phyloP scores from a whole-genome alignment of 139 green algal species.

The Picochlorum costavermella region DNA sequence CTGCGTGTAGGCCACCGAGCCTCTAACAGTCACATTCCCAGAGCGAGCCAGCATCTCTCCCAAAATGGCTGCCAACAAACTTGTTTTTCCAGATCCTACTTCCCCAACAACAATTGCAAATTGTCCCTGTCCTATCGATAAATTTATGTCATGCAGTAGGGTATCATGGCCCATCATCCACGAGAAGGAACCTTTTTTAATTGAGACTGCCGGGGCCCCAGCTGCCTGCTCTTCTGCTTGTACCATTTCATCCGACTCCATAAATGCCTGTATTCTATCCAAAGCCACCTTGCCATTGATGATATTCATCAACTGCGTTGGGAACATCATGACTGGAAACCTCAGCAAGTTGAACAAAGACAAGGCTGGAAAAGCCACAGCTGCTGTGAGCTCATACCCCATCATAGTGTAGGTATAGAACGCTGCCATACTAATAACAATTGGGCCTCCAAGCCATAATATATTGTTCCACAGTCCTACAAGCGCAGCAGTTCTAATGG shows the following conservation, averaged over 20 bases:
- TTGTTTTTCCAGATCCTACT: slow-evolving; percentile 55
- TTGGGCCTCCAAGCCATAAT: slow-evolving; percentile 31
- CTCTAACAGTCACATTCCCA: slow-evolving; percentile 19
- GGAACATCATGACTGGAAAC: slow-evolving; percentile 62
- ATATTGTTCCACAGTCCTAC: slow-evolving; percentile 31
- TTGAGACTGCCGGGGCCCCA: neutral
- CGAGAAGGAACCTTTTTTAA: slow-evolving; percentile 24
- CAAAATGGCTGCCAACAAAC: slow-evolving; percentile 52
- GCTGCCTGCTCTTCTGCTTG: slow-evolving; percentile 8
- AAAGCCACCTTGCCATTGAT: slow-evolving; percentile 66
- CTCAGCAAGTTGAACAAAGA: slow-evolving; percentile 79
- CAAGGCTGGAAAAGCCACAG: slow-evolving; percentile 72
- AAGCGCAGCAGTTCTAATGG: slow-evolving; percentile 26
- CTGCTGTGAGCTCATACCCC: slow-evolving; percentile 52
- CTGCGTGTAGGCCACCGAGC: slow-evolving; percentile 54
- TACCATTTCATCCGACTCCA: slow-evolving; percentile 59
- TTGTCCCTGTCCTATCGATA: slow-evolving; percentile 27
- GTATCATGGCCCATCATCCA: slow-evolving; percentile 11
- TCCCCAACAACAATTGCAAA: slow-evolving; percentile 46
- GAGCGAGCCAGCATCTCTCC: slow-evolving; percentile 31
- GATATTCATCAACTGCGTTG: slow-evolving; percentile 60
- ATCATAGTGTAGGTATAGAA: slow-evolving; percentile 49
- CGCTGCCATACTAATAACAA: slow-evolving; percentile 39
- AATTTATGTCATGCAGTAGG: slow-evolving; percentile 26
- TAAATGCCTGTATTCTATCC: slow-evolving; percentile 63